Conservation (phyloP, 148 eudicot genomes). For the Arbutus unedo region DNA sequence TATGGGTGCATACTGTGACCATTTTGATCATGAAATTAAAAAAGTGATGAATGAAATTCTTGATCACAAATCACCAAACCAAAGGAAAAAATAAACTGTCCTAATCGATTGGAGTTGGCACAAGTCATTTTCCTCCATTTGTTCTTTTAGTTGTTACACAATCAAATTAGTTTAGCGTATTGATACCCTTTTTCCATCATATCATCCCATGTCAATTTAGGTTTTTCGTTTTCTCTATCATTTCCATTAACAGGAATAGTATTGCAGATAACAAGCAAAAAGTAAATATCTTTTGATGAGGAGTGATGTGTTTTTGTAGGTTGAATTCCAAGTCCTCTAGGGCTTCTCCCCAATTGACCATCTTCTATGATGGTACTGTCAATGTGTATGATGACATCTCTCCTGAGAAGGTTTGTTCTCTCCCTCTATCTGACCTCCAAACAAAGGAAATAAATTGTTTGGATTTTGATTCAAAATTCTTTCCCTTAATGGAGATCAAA, state of each 20-base stretch:
- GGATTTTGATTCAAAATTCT: neutral
- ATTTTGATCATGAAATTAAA: neutral
- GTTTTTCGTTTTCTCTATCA: neutral
- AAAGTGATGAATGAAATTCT: neutral
- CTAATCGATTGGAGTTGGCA: neutral
- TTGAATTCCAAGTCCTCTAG: constrained; percentile 28
- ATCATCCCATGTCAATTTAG: neutral
- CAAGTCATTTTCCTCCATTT: neutral
- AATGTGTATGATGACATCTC: constrained; percentile 46
- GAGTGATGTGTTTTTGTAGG: constrained; percentile 28
- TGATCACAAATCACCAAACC: neutral
- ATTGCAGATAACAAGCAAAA: neutral
- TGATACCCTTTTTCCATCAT: neutral
- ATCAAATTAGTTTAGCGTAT: neutral
- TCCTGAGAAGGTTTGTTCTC: constrained; percentile 55
- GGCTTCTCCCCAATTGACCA: constrained; percentile 50
- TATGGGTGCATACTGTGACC: neutral
- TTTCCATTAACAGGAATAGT: neutral
- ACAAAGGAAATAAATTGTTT: neutral
- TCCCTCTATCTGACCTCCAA: constrained; percentile 2
- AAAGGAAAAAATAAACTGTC: neutral
- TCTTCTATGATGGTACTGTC: constrained; percentile 58
- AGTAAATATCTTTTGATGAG: neutral
- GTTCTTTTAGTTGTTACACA: constrained; percentile 4
- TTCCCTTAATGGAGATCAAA: neutral